Percentiles rank a stretch among this genome's conserved stretches.
phyloP scores from a whole-genome alignment of 2,329 filamentous ascomycete species.

The Claviceps sp. region DNA sequence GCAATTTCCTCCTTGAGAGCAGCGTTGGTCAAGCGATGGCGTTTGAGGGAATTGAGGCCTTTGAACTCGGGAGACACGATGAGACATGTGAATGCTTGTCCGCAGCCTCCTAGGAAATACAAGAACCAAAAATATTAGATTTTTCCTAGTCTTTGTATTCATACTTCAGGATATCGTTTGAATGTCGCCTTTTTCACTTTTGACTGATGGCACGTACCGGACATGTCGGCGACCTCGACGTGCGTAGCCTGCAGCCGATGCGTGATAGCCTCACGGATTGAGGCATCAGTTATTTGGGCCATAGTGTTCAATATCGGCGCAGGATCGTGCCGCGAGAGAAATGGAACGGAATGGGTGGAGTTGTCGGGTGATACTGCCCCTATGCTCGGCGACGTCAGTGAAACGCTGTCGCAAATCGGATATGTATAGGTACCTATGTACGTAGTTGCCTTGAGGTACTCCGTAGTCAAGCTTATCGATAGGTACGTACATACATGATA shows the following conservation, averaged over 20 bases:
- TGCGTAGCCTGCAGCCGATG: slow-evolving; percentile 59
- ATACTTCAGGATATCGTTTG: background rate
- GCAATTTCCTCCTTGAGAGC: slow-evolving; percentile 79
- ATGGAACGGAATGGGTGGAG: background rate
- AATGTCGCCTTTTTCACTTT: background rate
- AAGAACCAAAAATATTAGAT: background rate
- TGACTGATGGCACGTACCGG: slow-evolving; percentile 43
- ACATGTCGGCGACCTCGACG: slow-evolving; percentile 85
- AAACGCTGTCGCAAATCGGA: background rate
- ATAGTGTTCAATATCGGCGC: background rate
- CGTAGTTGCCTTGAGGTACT: too few relatives aligned
- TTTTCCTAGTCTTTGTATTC: background rate
- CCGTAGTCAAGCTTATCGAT: too few relatives aligned
- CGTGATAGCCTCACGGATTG: slow-evolving; percentile 54
- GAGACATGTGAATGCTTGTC: slow-evolving; percentile 45
- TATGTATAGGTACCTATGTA: too few relatives aligned
- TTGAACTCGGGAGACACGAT: slow-evolving; percentile 54
- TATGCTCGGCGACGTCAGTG: background rate
- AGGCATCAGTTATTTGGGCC: slow-evolving; percentile 53
- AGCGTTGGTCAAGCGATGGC: slow-evolving; percentile 75
- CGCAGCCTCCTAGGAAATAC: slow-evolving; percentile 37
- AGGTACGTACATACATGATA: background rate
- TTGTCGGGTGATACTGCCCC: background rate
- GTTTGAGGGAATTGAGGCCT: slow-evolving; percentile 63
- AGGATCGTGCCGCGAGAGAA: background rate